A percentile compares a stretch with the other conserved stretches of the same genome.
Evolutionary conservation across 768 basidiomycete species (phyloP).

Genomic region (Rubroboletus pulcherrimus): DNA sequence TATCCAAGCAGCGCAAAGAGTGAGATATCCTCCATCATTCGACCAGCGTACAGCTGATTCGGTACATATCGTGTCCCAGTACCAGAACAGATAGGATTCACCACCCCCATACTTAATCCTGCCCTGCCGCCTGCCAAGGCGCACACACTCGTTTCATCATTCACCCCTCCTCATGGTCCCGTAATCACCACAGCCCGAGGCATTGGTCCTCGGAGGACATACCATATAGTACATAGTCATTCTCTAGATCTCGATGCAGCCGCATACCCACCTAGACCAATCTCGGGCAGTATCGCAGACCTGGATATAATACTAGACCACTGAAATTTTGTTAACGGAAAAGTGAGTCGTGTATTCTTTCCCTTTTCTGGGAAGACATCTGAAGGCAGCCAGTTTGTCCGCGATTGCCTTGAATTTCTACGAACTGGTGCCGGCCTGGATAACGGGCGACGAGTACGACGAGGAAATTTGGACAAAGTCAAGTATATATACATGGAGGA

Average conservation of each 20-base stretch:
- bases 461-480: slow-evolving; percentile 73
- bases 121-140: slow-evolving; percentile 54
- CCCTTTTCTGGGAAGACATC: neutral
- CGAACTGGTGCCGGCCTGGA: slow-evolving; percentile 84
- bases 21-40: slow-evolving; percentile 36
- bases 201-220: slow-evolving; percentile 69
- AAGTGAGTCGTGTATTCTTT: slow-evolving; percentile 40
- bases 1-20: slow-evolving; percentile 72
- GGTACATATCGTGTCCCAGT: slow-evolving; percentile 38
- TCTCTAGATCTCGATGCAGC: slow-evolving; percentile 54
- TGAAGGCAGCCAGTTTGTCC: slow-evolving; percentile 64
- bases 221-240: slow-evolving; percentile 51
- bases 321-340: slow-evolving; percentile 75
- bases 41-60: slow-evolving; percentile 1
- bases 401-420: slow-evolving; percentile 89
- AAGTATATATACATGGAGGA: slow-evolving; percentile 75
- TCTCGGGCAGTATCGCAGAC: slow-evolving; percentile 79
- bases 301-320: slow-evolving; percentile 83
- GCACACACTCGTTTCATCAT: slow-evolving; percentile 45
- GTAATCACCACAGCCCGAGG: slow-evolving; percentile 52
- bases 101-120: slow-evolving; percentile 57
- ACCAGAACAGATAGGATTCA: slow-evolving; percentile 58
- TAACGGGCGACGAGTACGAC: slow-evolving; percentile 64
- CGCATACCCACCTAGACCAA: slow-evolving; percentile 82
- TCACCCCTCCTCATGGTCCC: slow-evolving; percentile 40